Evolutionary conservation across 2,329 filamentous ascomycete genomes (phyloP).

Genomic region (Tolypocladium tundrense): DNA sequence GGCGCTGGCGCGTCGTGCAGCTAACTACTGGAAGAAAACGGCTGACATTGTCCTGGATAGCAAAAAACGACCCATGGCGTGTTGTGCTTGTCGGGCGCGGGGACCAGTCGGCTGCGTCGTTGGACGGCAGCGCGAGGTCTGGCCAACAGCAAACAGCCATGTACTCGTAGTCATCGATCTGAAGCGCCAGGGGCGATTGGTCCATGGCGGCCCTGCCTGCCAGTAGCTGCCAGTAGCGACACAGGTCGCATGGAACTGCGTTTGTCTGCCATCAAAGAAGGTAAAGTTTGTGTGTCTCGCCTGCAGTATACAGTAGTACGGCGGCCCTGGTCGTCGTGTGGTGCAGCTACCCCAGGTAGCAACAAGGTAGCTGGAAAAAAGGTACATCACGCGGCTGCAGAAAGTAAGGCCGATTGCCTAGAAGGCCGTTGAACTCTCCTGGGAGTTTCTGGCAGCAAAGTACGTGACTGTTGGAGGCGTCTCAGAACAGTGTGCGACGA

Average conservation of each 20-base stretch:
- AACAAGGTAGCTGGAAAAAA: neutral
- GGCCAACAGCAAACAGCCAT: too few species aligned
- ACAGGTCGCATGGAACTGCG: neutral
- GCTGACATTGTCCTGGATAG: neutral
- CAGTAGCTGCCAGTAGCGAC: neutral
- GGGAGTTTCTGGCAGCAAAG: neutral
- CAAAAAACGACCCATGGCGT: neutral
- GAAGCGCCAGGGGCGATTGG: neutral
- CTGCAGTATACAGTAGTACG: neutral
- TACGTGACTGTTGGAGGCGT: neutral
- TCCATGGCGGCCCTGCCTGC: neutral
- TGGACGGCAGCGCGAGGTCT: neutral
- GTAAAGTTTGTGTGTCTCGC: neutral
- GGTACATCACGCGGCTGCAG: neutral
- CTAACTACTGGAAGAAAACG: neutral
- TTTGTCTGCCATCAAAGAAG: neutral
- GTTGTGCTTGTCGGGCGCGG: neutral
- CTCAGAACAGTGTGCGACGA: neutral
- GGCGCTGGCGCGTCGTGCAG: neutral
- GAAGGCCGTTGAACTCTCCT: neutral
- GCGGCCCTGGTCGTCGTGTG: neutral
- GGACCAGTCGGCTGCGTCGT: neutral
- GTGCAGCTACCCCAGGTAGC: neutral
- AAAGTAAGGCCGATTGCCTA: neutral
- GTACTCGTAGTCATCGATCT: neutral